phyloP scores from a whole-genome alignment of 2,329 filamentous ascomycete genomes.

The Grosmannia clavigera region DNA sequence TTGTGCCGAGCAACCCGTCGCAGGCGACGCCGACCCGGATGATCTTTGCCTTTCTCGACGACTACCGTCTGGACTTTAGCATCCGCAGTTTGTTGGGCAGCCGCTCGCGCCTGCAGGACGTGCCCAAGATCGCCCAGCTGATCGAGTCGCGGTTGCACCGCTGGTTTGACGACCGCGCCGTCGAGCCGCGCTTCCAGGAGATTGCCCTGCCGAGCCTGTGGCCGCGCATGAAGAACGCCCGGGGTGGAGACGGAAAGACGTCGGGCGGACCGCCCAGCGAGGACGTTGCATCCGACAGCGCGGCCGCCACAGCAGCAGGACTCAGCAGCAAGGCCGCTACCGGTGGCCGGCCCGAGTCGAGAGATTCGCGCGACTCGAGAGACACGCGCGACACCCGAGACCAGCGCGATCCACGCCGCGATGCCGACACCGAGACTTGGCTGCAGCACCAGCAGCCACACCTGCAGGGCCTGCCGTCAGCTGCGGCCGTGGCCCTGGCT shows the following conservation, averaged over 20 bases:
- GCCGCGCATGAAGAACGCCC: slow-evolving; percentile 73
- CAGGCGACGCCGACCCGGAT: slow-evolving; percentile 72
- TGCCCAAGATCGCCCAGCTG: slow-evolving; percentile 78
- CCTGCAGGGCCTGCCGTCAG: slow-evolving; percentile 12
- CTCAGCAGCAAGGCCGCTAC: background rate
- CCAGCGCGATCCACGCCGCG: slow-evolving; percentile 19
- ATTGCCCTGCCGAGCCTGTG: slow-evolving; percentile 72
- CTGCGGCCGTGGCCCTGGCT: slow-evolving; percentile 2
- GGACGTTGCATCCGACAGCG: background rate
- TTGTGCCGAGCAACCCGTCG: slow-evolving; percentile 64
- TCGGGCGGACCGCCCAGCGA: slow-evolving; percentile 2
- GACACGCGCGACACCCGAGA: slow-evolving; percentile 14
- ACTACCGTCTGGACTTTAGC: slow-evolving; percentile 74
- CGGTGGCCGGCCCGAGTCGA: slow-evolving; percentile 10
- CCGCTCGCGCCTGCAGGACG: slow-evolving; percentile 68
- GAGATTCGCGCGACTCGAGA: slow-evolving; percentile 23
- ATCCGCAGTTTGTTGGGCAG: slow-evolving; percentile 70
- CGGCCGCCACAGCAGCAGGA: background rate
- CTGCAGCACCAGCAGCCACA: slow-evolving; percentile 12
- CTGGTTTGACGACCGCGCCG: slow-evolving; percentile 80
- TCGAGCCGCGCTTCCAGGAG: slow-evolving; percentile 78
- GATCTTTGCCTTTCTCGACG: slow-evolving; percentile 85
- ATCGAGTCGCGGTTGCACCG: slow-evolving; percentile 68
- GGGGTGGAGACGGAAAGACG: slow-evolving; percentile 29
- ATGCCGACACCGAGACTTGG: slow-evolving; percentile 13